These are phyloP conservation scores for Tricholomella constricta DNA, from an alignment of 768 basidiomycete species.

Conservation along the genomic window DNA sequence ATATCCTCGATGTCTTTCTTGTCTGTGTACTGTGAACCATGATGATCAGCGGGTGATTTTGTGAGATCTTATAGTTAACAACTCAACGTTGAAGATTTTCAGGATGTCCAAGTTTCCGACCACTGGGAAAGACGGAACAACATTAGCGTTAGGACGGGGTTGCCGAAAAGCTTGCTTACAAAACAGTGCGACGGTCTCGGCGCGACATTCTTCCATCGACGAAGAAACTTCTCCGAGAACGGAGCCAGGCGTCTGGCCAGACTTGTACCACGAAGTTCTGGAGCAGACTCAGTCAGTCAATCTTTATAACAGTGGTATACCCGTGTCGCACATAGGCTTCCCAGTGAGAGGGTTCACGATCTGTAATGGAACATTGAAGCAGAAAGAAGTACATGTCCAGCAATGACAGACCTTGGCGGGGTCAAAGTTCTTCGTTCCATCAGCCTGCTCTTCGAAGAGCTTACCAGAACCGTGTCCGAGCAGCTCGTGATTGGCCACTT, in stretches of 20 bases:
- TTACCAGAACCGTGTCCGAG: constrained; percentile 88
- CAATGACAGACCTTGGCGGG: constrained; percentile 50
- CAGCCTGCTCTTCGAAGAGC: constrained; percentile 71
- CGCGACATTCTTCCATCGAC: constrained; percentile 92
- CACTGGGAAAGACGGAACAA: constrained; percentile 40
- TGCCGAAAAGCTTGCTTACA: constrained; percentile 44
- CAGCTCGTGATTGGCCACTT: constrained; percentile 89
- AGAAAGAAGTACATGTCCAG: neutral
- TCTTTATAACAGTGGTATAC: neutral
- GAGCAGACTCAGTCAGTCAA: neutral
- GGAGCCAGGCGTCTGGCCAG: constrained; percentile 81
- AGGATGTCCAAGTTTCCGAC: constrained; percentile 76
- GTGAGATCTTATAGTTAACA: neutral
- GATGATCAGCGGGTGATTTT: constrained; percentile 3
- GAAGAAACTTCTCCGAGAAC: constrained; percentile 87
- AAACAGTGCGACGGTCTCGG: constrained; percentile 83
- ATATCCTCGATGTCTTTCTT: constrained; percentile 73
- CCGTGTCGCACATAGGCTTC: constrained; percentile 55
- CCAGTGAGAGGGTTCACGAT: constrained; percentile 83
- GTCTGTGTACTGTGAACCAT: constrained; percentile 55
- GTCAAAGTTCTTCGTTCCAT: constrained; percentile 85
- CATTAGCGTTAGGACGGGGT: neutral
- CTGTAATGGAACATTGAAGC: constrained; percentile 34
- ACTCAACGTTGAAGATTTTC: constrained; percentile 73
- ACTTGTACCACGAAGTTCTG: constrained; percentile 85